phyloP scores from a whole-genome alignment of 805 yeast genomes.

The Maudiozyma saulgeensis region DNA sequence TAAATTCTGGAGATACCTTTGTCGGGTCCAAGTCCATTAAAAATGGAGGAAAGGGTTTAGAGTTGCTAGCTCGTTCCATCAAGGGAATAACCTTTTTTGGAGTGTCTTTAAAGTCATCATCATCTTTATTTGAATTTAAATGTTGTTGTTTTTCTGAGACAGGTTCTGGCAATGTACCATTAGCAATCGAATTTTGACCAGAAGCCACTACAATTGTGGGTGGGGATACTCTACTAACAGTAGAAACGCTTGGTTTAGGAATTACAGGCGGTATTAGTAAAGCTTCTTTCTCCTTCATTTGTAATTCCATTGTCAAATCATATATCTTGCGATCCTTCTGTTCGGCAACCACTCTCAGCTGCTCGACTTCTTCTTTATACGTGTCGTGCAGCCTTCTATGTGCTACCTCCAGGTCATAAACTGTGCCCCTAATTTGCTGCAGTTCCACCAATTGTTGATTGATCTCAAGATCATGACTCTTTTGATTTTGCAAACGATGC shows the following conservation, averaged over 20 bases:
- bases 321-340: slow-evolving; percentile 54
- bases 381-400: slow-evolving; percentile 92
- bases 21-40: slow-evolving; percentile 71
- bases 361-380: slow-evolving; percentile 82
- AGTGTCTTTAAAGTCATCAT: slow-evolving; percentile 8
- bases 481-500: slow-evolving; percentile 74
- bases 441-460: slow-evolving; percentile 87
- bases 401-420: slow-evolving; percentile 84
- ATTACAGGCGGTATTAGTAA: slow-evolving; percentile 1
- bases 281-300: slow-evolving; percentile 9
- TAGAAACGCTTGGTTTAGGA: background rate
- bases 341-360: slow-evolving; percentile 80
- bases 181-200: background rate
- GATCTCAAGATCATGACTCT: slow-evolving; percentile 81
- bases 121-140: too few relatives aligned
- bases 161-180: background rate
- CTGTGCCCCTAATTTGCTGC: slow-evolving; percentile 88
- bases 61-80: slow-evolving; percentile 38
- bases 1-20: slow-evolving; percentile 63
- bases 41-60: slow-evolving; percentile 74
- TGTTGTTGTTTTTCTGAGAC: slow-evolving; percentile 4
- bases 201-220: background rate
- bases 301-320: slow-evolving; percentile 25
- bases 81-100: slow-evolving; percentile 32
- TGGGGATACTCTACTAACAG: background rate